Evolutionary conservation across 495 filamentous ascomycete species (phyloP).

Genomic region (Xylaria intraflava): DNA sequence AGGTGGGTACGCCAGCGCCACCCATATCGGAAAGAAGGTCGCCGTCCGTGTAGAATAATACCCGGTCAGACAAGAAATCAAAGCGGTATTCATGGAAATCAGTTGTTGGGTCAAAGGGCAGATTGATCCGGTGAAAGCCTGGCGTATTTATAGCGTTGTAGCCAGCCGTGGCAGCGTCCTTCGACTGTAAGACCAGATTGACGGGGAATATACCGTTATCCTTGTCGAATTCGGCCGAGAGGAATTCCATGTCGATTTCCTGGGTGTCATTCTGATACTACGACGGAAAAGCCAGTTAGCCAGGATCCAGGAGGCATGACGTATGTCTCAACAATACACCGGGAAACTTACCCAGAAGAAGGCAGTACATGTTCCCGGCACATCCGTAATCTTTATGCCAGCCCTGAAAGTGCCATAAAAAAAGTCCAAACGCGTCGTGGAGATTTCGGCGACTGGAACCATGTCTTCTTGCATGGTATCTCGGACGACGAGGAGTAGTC

Average conservation of each 20-base stretch:
- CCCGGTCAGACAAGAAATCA: slow-evolving; percentile 56
- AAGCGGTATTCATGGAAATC: slow-evolving; percentile 71
- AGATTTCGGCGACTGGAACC: slow-evolving; percentile 56
- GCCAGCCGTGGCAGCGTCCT: slow-evolving; percentile 44
- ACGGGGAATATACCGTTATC: slow-evolving; percentile 46
- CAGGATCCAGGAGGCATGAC: background rate
- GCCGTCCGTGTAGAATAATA: slow-evolving; percentile 62
- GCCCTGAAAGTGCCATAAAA: slow-evolving; percentile 60
- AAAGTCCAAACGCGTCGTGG: slow-evolving; percentile 51
- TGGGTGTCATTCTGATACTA: slow-evolving; percentile 71
- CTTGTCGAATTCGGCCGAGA: slow-evolving; percentile 52
- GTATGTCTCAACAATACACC: no score
- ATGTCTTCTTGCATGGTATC: slow-evolving; percentile 39
- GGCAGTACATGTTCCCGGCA: slow-evolving; percentile 62
- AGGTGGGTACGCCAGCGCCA: slow-evolving; percentile 46
- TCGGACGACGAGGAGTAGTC: slow-evolving; percentile 55
- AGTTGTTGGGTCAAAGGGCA: slow-evolving; percentile 56
- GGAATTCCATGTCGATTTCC: slow-evolving; percentile 74
- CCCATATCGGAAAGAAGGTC: slow-evolving; percentile 47
- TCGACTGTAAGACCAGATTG: slow-evolving; percentile 66
- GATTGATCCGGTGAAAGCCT: slow-evolving; percentile 45
- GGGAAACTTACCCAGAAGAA: slow-evolving; percentile 63
- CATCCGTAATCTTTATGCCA: slow-evolving; percentile 52
- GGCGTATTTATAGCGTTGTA: slow-evolving; percentile 51
- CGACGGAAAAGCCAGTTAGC: background rate